Conservation (phyloP, 495 filamentous ascomycete species). For the Opeltia flavorubescens region DNA sequence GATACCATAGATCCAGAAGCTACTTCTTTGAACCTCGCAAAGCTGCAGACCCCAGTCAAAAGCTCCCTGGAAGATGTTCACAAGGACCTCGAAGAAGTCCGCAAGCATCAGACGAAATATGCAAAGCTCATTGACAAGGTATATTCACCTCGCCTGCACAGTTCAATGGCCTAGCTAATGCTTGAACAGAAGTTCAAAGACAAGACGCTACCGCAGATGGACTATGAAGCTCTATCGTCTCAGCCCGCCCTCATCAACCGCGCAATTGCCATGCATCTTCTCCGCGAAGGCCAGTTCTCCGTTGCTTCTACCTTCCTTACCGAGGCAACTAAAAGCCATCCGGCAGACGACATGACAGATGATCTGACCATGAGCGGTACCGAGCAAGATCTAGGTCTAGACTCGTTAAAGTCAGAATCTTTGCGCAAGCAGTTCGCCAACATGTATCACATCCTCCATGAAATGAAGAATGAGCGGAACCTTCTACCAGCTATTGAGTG, state of each 20-base stretch:
- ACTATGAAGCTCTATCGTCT: conserved; percentile 67
- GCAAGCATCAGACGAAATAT: conserved; percentile 65
- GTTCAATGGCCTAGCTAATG: neutral
- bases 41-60: conserved; percentile 71
- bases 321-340: conserved; percentile 36
- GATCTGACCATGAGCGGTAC: conserved; percentile 4
- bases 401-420: conserved; percentile 44
- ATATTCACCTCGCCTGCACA: conserved; percentile 4
- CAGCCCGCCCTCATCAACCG: conserved; percentile 70
- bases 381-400: conserved; percentile 28
- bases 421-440: conserved; percentile 69
- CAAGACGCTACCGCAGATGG: conserved; percentile 57
- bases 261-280: conserved; percentile 89
- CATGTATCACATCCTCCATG: conserved; percentile 81
- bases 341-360: neutral
- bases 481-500: conserved; percentile 74
- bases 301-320: conserved; percentile 71
- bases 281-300: conserved; percentile 83
- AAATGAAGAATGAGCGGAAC: conserved; percentile 54
- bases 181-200: conserved; percentile 50
- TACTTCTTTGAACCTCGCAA: conserved; percentile 57
- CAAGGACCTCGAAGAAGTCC: conserved; percentile 64
- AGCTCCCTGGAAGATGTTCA: conserved; percentile 63
- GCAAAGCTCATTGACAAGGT: conserved; percentile 75
- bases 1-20: conserved; percentile 46